A percentile compares a stretch with the other conserved stretches of the same genome.
These are phyloP conservation scores for Saccharum officinarum DNA, from an alignment of 176 grass and related monocot genomes.

Conservation along the genomic window DNA sequence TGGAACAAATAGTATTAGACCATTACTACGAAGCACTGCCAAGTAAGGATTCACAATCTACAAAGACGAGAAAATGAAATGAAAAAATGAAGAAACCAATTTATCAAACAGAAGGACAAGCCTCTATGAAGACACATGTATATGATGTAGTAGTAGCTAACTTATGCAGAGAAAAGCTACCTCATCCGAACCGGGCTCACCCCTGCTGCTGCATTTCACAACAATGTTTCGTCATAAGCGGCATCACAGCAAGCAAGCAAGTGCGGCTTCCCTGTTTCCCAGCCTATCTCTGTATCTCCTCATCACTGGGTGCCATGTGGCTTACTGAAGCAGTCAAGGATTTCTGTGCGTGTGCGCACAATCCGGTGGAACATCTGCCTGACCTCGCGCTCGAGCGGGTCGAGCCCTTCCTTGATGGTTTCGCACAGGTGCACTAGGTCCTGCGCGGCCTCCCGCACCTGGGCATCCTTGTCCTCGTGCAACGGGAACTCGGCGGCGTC, in stretches of 20 bases:
- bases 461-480: conserved; percentile 48
- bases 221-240: not conserved
- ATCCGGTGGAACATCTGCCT: conserved; percentile 83
- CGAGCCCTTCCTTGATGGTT: conserved; percentile 65
- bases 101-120: conserved; percentile 33
- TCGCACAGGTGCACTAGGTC: conserved; percentile 64
- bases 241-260: not conserved
- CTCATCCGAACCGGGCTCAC: conserved; percentile 14
- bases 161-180: conserved; percentile 31
- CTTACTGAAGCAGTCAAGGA: conserved; percentile 71
- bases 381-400: conserved; percentile 83
- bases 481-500: conserved; percentile 71
- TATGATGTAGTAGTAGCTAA: conserved; percentile 39
- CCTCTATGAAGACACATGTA: conserved; percentile 36
- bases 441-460: conserved; percentile 54
- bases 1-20: conserved; percentile 42
- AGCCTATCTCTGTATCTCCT: not conserved
- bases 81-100: conserved; percentile 35
- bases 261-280: no score
- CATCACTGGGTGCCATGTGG: conserved; percentile 49
- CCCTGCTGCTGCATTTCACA: not conserved
- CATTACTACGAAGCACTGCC: conserved; percentile 28
- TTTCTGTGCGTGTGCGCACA: conserved; percentile 74
- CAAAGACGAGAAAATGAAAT: conserved; percentile 24
- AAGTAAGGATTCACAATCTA: conserved; percentile 59